Conservation (phyloP, 106 monocot species). For the Allium fistulosum region DNA sequence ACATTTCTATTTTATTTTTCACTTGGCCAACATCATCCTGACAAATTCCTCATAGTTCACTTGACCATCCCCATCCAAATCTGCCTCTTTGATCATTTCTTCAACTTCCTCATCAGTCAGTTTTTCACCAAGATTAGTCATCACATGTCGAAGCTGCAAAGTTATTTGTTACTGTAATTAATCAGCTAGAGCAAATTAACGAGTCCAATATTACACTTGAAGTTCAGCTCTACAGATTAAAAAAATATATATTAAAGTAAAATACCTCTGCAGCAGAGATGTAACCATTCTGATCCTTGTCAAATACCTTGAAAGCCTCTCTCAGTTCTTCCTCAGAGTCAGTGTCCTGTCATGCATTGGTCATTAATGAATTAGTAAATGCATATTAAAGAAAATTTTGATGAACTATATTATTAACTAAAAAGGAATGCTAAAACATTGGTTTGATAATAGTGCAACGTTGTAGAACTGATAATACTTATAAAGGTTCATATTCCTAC, state of each 20-base stretch:
- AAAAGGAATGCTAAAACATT: neutral
- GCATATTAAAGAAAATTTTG: neutral
- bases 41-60: constrained; percentile 29
- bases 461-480: too few species aligned
- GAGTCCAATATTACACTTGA: too few species aligned
- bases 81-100: constrained; percentile 29
- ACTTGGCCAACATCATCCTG: constrained; percentile 26
- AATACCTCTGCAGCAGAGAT: constrained; percentile 37
- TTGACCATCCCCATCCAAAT: constrained; percentile 24
- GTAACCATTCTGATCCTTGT: constrained; percentile 36
- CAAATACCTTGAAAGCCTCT: constrained; percentile 28
- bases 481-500: too few species aligned
- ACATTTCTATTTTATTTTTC: neutral
- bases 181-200: too few species aligned
- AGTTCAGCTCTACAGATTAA: neutral
- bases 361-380: neutral
- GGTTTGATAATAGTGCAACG: neutral
- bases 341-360: constrained; percentile 9
- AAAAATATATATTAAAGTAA: neutral
- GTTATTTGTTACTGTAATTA: too few species aligned
- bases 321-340: constrained; percentile 31
- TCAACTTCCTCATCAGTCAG: constrained; percentile 23
- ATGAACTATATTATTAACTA: neutral
- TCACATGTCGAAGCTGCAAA: constrained; percentile 25
- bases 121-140: constrained; percentile 27